phyloP scores from a whole-genome alignment of 2,329 filamentous ascomycete genomes.

The Zelopaecilomyces penicillatus region DNA sequence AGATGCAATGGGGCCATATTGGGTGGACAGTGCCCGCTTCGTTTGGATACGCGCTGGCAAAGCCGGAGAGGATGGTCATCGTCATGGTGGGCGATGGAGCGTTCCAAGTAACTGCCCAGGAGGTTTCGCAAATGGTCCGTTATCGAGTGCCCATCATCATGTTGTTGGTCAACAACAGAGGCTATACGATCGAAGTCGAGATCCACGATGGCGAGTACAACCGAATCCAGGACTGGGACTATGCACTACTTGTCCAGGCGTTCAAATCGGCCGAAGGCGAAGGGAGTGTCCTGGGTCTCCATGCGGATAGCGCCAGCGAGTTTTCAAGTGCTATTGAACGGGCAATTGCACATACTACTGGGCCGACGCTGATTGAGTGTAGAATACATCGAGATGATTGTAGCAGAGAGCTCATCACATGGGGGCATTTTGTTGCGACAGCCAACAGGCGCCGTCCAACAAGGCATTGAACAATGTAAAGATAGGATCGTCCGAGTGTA shows the following conservation, averaged over 20 bases:
- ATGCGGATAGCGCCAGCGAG: constrained; percentile 2
- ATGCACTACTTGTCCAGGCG: constrained; percentile 20
- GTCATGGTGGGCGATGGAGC: constrained; percentile 10
- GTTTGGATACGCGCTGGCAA: constrained; percentile 11
- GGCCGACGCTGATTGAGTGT: constrained; percentile 6
- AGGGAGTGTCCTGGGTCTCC: constrained; percentile 5
- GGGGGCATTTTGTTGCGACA: constrained; percentile 9
- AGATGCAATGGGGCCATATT: constrained; percentile 11
- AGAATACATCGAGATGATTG: constrained; percentile 8
- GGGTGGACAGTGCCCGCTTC: constrained; percentile 10
- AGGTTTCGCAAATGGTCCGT: constrained; percentile 11
- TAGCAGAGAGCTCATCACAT: constrained; percentile 8
- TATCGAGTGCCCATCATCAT: constrained; percentile 8
- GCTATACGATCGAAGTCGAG: constrained; percentile 30
- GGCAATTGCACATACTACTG: constrained; percentile 4
- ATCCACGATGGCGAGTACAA: constrained; percentile 27
- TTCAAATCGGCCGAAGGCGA: constrained; percentile 6
- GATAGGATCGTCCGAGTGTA: too few relatives aligned
- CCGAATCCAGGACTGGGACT: constrained; percentile 24
- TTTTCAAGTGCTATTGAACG: constrained; percentile 2
- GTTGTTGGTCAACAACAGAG: constrained; percentile 19
- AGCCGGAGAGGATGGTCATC: constrained; percentile 1
- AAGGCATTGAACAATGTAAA: too few relatives aligned
- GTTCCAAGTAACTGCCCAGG: constrained; percentile 11
- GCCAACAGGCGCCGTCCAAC: constrained; percentile 2